Percentiles rank a stretch among this genome's conserved stretches.
phyloP scores from a whole-genome alignment of 2,329 filamentous ascomycete species.

The Hypoxylon sp. region DNA sequence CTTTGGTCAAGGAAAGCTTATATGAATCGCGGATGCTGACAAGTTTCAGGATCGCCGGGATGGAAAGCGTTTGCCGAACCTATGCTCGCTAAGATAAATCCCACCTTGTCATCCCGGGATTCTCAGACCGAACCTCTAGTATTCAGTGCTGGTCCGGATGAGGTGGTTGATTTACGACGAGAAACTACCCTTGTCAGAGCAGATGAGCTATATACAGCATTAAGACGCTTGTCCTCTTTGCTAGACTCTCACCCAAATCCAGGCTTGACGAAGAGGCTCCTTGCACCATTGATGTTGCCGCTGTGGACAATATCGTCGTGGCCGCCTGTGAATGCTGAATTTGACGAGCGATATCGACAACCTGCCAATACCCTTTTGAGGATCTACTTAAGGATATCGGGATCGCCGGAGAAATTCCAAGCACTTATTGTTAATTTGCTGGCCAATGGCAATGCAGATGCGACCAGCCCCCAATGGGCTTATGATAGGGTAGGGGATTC shows the following conservation, averaged over 20 bases:
- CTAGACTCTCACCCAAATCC: conserved; percentile 75
- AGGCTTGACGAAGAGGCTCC: conserved; percentile 71
- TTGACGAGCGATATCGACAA: conserved; percentile 57
- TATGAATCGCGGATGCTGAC: conserved; percentile 30
- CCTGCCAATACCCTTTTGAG: conserved; percentile 65
- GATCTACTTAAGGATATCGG: conserved; percentile 69
- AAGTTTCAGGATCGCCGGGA: conserved; percentile 63
- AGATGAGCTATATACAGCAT: conserved; percentile 61
- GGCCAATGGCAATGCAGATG: conserved; percentile 62
- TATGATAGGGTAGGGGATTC: conserved; percentile 62
- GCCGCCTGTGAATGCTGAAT: conserved; percentile 51
- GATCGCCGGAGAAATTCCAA: conserved; percentile 62
- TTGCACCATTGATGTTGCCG: conserved; percentile 69
- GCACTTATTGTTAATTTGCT: conserved; percentile 67
- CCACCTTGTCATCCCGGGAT: conserved; percentile 50
- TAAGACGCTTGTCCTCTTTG: conserved; percentile 68
- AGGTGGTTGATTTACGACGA: conserved; percentile 61
- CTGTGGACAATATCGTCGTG: conserved; percentile 74
- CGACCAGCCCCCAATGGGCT: conserved; percentile 60
- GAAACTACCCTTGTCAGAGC: conserved; percentile 61
- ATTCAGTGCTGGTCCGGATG: conserved; percentile 51
- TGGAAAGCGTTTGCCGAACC: conserved; percentile 73
- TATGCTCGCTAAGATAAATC: conserved; percentile 65
- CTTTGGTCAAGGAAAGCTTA: conserved; percentile 32
- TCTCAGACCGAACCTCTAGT: conserved; percentile 38